Conservation (phyloP, 345 rosid genomes). For the Salix koriyanagi region DNA sequence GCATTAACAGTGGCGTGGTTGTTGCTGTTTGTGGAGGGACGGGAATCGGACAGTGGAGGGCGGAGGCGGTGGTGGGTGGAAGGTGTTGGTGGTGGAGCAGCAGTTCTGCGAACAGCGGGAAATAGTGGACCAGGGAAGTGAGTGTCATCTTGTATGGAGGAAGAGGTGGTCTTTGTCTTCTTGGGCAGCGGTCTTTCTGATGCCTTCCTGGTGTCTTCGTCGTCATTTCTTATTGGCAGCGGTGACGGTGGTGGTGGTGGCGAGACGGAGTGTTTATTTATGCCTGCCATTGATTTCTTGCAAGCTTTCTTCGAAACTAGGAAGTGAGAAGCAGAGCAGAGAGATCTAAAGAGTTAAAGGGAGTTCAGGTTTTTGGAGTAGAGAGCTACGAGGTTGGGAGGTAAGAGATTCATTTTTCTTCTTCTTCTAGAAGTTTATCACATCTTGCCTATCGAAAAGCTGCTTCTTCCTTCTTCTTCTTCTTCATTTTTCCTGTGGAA, state of each 20-base stretch:
- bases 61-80: slow-evolving; percentile 14
- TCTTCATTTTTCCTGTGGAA: no score
- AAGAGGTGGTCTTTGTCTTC: slow-evolving; percentile 34
- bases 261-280: neutral
- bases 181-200: slow-evolving; percentile 50
- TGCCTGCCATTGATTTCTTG: neutral
- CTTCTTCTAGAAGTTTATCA: no score
- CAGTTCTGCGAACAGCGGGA: slow-evolving; percentile 48
- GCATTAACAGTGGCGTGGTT: slow-evolving; percentile 2
- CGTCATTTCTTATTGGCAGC: slow-evolving; percentile 21
- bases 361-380: neutral
- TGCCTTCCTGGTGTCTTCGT: neutral
- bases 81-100: slow-evolving; percentile 23
- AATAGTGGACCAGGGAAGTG: slow-evolving; percentile 61
- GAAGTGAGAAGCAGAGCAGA: neutral
- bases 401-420: no score
- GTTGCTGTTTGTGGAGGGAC: slow-evolving; percentile 13
- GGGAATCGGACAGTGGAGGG: slow-evolving; percentile 33
- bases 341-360: neutral
- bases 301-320: neutral
- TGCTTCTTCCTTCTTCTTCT: no score
- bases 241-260: neutral
- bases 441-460: no score
- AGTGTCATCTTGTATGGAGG: slow-evolving; percentile 16
- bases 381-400: no score